A percentile compares a stretch with the other conserved stretches of the same genome.
Evolutionary conservation across 257 asterid genomes (phyloP).

Genomic region (Solanum rostratum): DNA sequence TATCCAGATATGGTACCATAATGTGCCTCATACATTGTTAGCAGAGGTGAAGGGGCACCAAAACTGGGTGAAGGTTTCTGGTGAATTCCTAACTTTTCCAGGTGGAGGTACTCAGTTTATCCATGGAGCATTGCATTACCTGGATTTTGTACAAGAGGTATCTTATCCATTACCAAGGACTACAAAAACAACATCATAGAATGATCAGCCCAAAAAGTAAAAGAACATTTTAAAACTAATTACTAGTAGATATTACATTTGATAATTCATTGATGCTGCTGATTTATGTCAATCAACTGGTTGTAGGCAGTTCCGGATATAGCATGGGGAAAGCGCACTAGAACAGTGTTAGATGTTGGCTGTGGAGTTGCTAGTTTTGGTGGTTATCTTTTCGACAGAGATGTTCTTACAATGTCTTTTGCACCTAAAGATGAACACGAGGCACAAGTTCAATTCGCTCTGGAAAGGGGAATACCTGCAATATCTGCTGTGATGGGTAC

Average conservation of each 20-base stretch:
- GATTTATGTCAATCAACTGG: constrained; percentile 5
- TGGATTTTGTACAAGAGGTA: constrained; percentile 75
- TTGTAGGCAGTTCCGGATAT: constrained; percentile 69
- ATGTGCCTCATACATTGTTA: constrained; percentile 63
- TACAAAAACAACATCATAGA: background rate
- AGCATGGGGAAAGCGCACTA: constrained; percentile 78
- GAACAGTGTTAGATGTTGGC: constrained; percentile 71
- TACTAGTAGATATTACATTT: background rate
- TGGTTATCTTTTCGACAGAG: constrained; percentile 76
- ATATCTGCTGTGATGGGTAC: constrained; percentile 90
- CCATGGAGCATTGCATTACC: constrained; percentile 79
- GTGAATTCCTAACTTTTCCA: constrained; percentile 83
- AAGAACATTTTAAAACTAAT: background rate
- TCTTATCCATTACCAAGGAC: constrained; percentile 1
- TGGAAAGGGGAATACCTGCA: constrained; percentile 91
- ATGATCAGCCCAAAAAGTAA: background rate
- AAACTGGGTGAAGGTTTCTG: constrained; percentile 82
- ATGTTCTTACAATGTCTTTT: constrained; percentile 67
- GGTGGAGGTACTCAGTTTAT: constrained; percentile 96
- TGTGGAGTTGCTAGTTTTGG: constrained; percentile 93
- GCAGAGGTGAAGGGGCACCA: constrained; percentile 87
- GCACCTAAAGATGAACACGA: constrained; percentile 93
- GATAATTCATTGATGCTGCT: background rate
- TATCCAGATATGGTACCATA: constrained; percentile 77
- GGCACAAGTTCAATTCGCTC: constrained; percentile 89